Evolutionary conservation across 352 stramenopile species (phyloP), one percentile per base, ranked within the genome.

Genomic region (Pythium biforme): DNA sequence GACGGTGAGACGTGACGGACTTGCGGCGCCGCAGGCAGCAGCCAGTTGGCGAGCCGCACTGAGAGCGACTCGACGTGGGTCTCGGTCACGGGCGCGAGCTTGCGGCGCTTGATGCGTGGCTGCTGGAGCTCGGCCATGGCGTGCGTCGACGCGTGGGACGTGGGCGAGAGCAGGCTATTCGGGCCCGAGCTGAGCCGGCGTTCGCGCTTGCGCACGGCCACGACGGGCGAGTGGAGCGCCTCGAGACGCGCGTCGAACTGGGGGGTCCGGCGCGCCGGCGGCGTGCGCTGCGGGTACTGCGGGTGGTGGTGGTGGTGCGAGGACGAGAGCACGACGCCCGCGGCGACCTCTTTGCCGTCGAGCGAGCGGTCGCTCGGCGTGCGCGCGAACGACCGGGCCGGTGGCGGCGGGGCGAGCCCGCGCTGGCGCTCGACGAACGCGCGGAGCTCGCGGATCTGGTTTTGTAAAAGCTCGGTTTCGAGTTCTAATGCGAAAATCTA

Each of bases 371-470:
- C 55, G 8, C 40, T 68, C 1, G 64, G 47, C 31, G 31, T 61
- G 3, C 63, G 47, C 8, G 25, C 45, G 37, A 72, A 27, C 4
- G 55, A 52, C 0, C 72, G 40, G 39, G 67, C 76, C 71, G 41
- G 71, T 3, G 59, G 46, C 3, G 31, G 22, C 31, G 53, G 43
- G 4, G 53, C 40, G 26, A 60, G 59, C 12, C 27, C 46, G 0
- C 54, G 77, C 69, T 89, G 77, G 7, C 75, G 66, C 50, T 71
- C 66, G 34, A 86, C 48, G 41, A 87, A 89, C 55, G 78, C 73
- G 49, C 75, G 64, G 22, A 89, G 65, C 65, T 89, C 80, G 26
- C 72, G 76, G 20, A 77, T 66, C 64, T 89, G 80, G 39, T 88
- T 89, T 55, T 85, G 76, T 33, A 87, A 55, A 37, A 89, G 55